Conservation (phyloP, 2,329 filamentous ascomycete genomes). For the Ilyonectria destructans region DNA sequence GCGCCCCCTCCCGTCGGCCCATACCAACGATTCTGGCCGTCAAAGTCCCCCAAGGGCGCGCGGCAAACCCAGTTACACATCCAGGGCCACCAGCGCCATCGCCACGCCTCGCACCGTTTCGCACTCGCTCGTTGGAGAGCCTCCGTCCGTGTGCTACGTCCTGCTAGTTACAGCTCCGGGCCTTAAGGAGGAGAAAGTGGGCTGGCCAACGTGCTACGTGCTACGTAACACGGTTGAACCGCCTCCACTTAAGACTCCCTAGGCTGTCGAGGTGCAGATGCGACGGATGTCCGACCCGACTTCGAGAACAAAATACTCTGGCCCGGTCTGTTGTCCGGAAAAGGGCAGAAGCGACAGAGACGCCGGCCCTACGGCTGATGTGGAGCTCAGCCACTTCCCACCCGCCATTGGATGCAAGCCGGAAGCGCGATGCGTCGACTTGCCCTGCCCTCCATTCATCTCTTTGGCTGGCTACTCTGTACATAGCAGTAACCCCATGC, state of each 20-base stretch:
- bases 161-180: constrained; percentile 4
- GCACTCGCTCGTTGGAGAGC: constrained; percentile 3
- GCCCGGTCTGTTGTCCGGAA: constrained; percentile 7
- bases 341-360: constrained; percentile 30
- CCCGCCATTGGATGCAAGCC: constrained; percentile 35
- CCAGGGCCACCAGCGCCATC: constrained; percentile 14
- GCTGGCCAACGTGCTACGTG: constrained; percentile 24
- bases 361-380: constrained; percentile 39
- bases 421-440: constrained; percentile 40
- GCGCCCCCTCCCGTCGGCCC: constrained; percentile 16
- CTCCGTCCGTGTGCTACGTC: constrained; percentile 14
- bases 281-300: constrained; percentile 6
- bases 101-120: constrained; percentile 11
- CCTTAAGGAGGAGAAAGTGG: constrained; percentile 20
- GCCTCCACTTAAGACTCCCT: constrained; percentile 25
- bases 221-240: constrained; percentile 21
- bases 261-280: constrained; percentile 29
- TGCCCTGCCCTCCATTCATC: constrained; percentile 4
- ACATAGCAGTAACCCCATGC: neutral
- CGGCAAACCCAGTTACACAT: constrained; percentile 27
- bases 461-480: constrained; percentile 1
- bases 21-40: constrained; percentile 12
- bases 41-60: constrained; percentile 3
- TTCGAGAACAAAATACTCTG: constrained; percentile 23
- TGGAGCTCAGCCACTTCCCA: constrained; percentile 29